Evolutionary conservation across 2,329 filamentous ascomycete species (phyloP).

Genomic region (Fusarium lyarnte): DNA sequence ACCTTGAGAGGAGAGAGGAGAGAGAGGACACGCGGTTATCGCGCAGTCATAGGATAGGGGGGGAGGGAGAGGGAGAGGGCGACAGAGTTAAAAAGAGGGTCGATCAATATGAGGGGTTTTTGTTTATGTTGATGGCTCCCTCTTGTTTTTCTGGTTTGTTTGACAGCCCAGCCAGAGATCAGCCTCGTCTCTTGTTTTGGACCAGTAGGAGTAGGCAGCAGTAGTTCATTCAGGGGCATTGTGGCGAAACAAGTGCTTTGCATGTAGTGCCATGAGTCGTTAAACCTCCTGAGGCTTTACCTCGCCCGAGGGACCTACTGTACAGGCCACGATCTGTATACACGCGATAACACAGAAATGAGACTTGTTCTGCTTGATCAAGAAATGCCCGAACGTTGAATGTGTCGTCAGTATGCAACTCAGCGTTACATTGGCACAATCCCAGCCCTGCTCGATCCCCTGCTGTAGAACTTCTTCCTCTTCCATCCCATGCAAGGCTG

Average conservation of each 20-base stretch:
- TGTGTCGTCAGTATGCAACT: slow-evolving; percentile 34
- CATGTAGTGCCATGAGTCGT: slow-evolving; percentile 20
- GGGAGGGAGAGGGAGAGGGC: not conserved
- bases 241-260: slow-evolving; percentile 24
- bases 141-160: not conserved
- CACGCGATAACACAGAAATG: not conserved
- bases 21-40: slow-evolving; percentile 30
- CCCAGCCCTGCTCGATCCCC: slow-evolving; percentile 19
- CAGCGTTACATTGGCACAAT: slow-evolving; percentile 24
- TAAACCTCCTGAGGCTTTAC: not conserved
- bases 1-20: slow-evolving; percentile 7
- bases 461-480: not conserved
- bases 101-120: slow-evolving; percentile 15
- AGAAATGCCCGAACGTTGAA: slow-evolving; percentile 16
- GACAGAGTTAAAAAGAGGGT: not conserved
- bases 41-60: slow-evolving; percentile 6
- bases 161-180: not conserved
- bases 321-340: not conserved
- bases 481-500: slow-evolving; percentile 24
- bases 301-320: not conserved
- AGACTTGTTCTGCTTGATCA: slow-evolving; percentile 4
- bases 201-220: not conserved
- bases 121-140: slow-evolving; percentile 1
- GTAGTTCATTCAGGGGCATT: slow-evolving; percentile 15
- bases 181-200: not conserved